Conservation (phyloP, 192 early-diverging fungal species). For the Backusella parvicylindrica region DNA sequence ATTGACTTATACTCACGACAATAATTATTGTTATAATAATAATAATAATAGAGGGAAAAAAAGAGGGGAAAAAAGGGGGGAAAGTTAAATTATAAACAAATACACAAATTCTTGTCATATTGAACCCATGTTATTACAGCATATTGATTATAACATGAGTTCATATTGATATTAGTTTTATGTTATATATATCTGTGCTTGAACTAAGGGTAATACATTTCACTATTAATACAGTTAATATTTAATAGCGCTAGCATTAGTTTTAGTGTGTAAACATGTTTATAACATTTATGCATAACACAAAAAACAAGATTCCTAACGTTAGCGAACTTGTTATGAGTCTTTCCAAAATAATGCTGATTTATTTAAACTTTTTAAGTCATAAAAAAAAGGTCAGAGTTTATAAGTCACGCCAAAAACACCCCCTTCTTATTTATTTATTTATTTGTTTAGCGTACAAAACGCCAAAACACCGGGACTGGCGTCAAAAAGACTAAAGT, state of each 20-base stretch:
- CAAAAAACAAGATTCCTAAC: not conserved
- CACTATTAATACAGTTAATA: too few species aligned
- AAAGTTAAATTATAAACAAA: not conserved
- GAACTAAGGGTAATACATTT: too few species aligned
- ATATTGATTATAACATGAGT: not conserved
- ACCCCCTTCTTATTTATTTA: not conserved
- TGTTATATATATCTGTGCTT: too few species aligned
- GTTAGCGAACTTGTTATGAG: not conserved
- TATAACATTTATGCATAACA: not conserved
- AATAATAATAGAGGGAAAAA: not conserved
- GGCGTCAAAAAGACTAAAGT: not conserved
- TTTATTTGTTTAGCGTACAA: not conserved
- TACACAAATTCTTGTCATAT: not conserved
- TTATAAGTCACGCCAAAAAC: not conserved
- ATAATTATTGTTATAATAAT: not conserved
- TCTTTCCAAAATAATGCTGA: not conserved
- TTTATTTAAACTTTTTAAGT: conserved; percentile 5
- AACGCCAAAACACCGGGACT: not conserved
- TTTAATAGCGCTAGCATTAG: not conserved
- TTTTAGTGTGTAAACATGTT: not conserved
- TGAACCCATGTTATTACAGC: not conserved
- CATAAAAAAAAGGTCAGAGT: not conserved
- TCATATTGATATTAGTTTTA: not conserved
- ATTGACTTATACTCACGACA: not conserved
- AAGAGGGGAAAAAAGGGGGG: not conserved